Base-by-base conservation (phyloP, 1,284 basidiomycete genomes). In the Singerocomus inundabilis region DNA sequence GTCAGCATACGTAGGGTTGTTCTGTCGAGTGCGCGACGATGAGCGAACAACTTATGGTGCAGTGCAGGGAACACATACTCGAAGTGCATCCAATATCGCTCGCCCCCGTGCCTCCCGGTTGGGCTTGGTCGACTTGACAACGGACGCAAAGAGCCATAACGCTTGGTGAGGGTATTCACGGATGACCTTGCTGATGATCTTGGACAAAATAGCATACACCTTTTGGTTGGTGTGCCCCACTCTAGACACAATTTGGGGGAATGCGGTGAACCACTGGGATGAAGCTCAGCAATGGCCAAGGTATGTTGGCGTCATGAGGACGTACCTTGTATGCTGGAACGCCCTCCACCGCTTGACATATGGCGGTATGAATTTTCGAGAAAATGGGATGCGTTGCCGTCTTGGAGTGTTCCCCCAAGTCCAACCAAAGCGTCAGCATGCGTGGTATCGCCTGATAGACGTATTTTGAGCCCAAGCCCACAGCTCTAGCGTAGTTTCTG, bases 361-460 rank as follows among this genome's bases (percentile, higher is more conserved):
- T 76, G 8, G 76, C 71, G 0, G 69, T 66, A 44, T 85, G 87
- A 56, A 90, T 76, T 59, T 78, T 78, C 21, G 59, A 62, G 62
- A 81, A 89, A 11, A 72, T 63, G 16, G 78, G 72, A 24, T 64
- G 70, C 11, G 56, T 56, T 13, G 66, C 57, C 16, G 67, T 54
- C 6, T 59, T 66, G 18, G 58, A 53, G 44, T 81, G 73, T 63
- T 95, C 93, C n/a, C 90, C 94, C 52, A 91, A 72, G 64, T 98
- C 94, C 44, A 99, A 76, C 95, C 96, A 99, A 37, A 99, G 82
- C 0, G 95, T 99, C 12, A 99, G 79, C 55, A 98, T 78, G 32
- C 97, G 84, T 1, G 97, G 96, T 60, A 99, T 82, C 0, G 93
- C 95, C 66, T 98, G 95, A 68, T 96, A 99, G 43, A 98, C 90